Conservation (phyloP, 2,329 filamentous ascomycete species). For the Sporothrix pseudoabietina region DNA sequence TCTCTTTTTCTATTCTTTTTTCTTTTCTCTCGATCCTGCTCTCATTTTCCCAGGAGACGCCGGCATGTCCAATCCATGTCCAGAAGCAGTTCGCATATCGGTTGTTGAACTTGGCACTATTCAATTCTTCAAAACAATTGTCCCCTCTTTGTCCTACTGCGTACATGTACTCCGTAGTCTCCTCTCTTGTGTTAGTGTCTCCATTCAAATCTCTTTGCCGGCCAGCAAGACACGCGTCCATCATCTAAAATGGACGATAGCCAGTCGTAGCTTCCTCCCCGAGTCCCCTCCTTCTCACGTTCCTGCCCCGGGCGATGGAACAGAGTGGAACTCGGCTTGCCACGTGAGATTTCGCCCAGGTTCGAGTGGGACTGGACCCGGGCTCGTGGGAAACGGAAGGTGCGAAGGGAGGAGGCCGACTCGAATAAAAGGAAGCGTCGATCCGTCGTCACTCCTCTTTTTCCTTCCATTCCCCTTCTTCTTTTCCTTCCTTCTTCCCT, state of each 20-base stretch:
- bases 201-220: not conserved
- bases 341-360: slow-evolving; percentile 12
- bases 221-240: slow-evolving; percentile 18
- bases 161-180: not conserved
- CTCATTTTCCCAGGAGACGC: not conserved
- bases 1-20: not conserved
- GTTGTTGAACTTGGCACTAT: not conserved
- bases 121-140: not conserved
- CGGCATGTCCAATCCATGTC: not conserved
- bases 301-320: slow-evolving; percentile 6
- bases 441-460: slow-evolving; percentile 10
- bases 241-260: not conserved
- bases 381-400: slow-evolving; percentile 16
- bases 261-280: not conserved
- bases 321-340: slow-evolving; percentile 22
- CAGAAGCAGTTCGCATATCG: slow-evolving; percentile 1
- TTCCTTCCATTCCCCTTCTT: not conserved
- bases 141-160: not conserved
- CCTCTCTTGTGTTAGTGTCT: not conserved
- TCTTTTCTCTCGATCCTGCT: not conserved
- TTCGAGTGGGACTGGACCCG: slow-evolving; percentile 18
- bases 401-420: not conserved
- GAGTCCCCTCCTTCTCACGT: not conserved
- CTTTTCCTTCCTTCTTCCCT: not conserved
- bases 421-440: slow-evolving; percentile 16